Evolutionary conservation across 2,329 filamentous ascomycete genomes (phyloP).

Genomic region (Aspergillus texensis): DNA sequence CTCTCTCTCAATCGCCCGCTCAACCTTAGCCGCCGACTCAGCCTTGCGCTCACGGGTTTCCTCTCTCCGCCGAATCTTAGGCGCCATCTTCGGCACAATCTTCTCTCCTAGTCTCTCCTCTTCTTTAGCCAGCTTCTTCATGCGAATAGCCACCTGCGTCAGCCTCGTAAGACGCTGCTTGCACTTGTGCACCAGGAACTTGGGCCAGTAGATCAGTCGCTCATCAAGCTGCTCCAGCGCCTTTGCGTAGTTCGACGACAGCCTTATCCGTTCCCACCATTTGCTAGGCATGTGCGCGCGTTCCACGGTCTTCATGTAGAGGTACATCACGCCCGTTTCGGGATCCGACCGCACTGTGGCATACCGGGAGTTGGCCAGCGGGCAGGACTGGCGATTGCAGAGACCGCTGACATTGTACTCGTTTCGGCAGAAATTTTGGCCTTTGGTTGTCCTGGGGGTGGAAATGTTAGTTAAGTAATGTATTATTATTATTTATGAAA

Average conservation of each 20-base stretch:
- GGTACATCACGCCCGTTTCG: constrained; percentile 78
- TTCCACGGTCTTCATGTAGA: constrained; percentile 96
- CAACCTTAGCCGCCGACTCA: constrained; percentile 85
- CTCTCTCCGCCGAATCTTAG: constrained; percentile 81
- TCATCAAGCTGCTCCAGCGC: constrained; percentile 87
- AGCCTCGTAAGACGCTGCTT: constrained; percentile 93
- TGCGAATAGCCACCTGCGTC: constrained; percentile 83
- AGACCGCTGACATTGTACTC: constrained; percentile 85
- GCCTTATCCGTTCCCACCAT: constrained; percentile 90
- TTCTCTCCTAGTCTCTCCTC: constrained; percentile 87
- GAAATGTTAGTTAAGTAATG: constrained; percentile 9
- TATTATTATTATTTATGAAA: not conserved
- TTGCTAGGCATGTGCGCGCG: constrained; percentile 85
- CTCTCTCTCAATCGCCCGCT: constrained; percentile 93
- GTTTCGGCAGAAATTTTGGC: constrained; percentile 93
- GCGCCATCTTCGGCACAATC: constrained; percentile 83
- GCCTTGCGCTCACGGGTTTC: constrained; percentile 75
- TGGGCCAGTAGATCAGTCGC: constrained; percentile 88
- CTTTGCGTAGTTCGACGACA: constrained; percentile 87
- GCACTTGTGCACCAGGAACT: constrained; percentile 90
- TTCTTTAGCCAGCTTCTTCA: constrained; percentile 79
- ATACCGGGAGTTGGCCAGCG: constrained; percentile 88
- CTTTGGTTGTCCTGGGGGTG: constrained; percentile 69
- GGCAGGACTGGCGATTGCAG: constrained; percentile 85
- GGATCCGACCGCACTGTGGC: constrained; percentile 86